A percentile compares a stretch with the other conserved stretches of the same genome.
These are phyloP conservation scores for Quercus alba DNA, from an alignment of 306 rosid genomes.

Conservation along the genomic window DNA sequence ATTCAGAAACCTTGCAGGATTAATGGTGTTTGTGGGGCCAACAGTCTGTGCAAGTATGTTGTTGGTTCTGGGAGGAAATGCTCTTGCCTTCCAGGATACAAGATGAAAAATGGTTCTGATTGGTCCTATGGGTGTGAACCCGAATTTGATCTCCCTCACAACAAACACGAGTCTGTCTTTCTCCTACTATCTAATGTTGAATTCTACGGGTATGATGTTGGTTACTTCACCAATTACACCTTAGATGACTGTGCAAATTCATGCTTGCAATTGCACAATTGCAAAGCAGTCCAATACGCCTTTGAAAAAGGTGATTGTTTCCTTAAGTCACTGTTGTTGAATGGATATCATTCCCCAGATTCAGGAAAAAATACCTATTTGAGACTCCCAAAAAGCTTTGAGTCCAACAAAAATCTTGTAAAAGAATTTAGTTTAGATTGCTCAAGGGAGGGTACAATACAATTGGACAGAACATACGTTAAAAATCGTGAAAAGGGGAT, in stretches of 20 bases:
- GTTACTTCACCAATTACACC: too few relatives aligned
- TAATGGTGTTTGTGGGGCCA: too few relatives aligned
- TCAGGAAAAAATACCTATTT: slow-evolving; percentile 31
- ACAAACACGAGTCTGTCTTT: slow-evolving; percentile 19
- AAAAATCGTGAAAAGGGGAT: slow-evolving; percentile 4
- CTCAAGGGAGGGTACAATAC: not conserved
- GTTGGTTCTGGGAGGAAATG: too few relatives aligned
- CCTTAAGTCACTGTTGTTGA: slow-evolving; percentile 38
- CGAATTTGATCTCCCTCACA: slow-evolving; percentile 15
- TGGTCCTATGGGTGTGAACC: slow-evolving; percentile 51
- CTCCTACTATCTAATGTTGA: not conserved
- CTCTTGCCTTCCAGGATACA: too few relatives aligned
- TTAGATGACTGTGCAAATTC: too few relatives aligned
- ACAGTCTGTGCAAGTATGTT: too few relatives aligned
- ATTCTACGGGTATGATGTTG: too few relatives aligned
- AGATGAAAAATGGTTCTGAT: not conserved
- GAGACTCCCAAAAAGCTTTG: slow-evolving; percentile 30
- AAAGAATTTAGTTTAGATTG: slow-evolving; percentile 18
- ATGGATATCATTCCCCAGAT: slow-evolving; percentile 33
- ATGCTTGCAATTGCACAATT: slow-evolving; percentile 23
- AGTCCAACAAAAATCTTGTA: not conserved
- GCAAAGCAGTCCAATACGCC: slow-evolving; percentile 38
- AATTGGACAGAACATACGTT: slow-evolving; percentile 15
- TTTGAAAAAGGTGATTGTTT: slow-evolving; percentile 13
- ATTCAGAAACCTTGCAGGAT: too few relatives aligned